A percentile compares a stretch with the other conserved stretches of the same genome.
phyloP scores from a whole-genome alignment of 73 alveolate genomes.

The Paramecium pentaurelia region DNA sequence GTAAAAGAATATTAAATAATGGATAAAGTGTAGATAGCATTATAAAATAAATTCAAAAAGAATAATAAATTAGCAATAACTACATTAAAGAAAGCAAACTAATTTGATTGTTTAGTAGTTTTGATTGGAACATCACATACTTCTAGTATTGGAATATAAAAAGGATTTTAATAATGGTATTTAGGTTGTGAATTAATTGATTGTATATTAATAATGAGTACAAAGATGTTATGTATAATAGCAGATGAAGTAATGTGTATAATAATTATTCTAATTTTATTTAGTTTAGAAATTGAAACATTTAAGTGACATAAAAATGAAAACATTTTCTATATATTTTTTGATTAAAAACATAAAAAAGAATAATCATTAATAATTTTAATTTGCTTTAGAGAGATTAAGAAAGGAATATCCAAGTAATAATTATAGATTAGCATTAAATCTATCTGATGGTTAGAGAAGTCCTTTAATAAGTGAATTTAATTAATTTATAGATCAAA shows the following conservation, averaged over 20 bases:
- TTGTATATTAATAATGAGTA: not conserved
- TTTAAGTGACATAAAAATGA: not conserved
- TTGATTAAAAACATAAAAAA: not conserved
- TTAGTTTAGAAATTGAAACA: not conserved
- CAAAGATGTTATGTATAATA: not conserved
- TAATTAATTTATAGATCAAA: not conserved
- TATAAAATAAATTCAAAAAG: not conserved
- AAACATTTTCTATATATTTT: not conserved
- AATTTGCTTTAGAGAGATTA: not conserved
- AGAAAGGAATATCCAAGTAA: not conserved
- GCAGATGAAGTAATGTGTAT: not conserved
- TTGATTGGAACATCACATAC: not conserved
- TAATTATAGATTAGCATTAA: not conserved
- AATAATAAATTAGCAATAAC: not conserved
- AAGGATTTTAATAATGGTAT: not conserved
- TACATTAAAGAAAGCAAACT: not conserved
- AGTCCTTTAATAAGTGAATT: not conserved
- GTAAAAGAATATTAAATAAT: not conserved
- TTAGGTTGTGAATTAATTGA: not conserved
- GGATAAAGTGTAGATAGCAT: not conserved
- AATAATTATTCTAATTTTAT: not conserved
- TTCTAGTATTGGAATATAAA: not conserved
- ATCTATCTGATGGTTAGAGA: not conserved
- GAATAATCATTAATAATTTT: not conserved
- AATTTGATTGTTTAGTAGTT: not conserved